phyloP scores from a whole-genome alignment of 2,329 filamentous ascomycete genomes.

The Chrysoporthe austroafricana region DNA sequence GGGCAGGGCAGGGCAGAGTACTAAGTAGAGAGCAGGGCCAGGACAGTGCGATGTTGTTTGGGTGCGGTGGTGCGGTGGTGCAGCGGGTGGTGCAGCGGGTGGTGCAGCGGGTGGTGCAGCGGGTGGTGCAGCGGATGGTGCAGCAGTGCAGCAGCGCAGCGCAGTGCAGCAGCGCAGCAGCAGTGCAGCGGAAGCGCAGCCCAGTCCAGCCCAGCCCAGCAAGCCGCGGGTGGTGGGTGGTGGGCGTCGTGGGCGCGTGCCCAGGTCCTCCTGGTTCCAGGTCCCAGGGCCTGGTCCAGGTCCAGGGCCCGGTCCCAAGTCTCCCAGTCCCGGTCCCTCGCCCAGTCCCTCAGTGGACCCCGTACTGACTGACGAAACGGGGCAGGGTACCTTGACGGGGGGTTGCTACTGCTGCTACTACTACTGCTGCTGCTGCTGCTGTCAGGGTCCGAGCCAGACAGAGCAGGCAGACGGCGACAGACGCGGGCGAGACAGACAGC shows the following conservation, averaged over 20 bases:
- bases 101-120: not conserved
- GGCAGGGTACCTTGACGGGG: not conserved
- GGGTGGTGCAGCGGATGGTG: no score
- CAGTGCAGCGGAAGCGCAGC: not conserved
- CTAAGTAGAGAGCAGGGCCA: not conserved
- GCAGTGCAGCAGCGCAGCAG: no score
- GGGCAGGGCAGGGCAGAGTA: not conserved
- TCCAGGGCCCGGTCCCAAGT: not conserved
- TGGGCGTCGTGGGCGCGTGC: not conserved
- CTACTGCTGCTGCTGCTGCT: not conserved
- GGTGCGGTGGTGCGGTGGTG: not conserved
- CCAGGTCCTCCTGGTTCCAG: no score
- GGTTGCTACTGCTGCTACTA: not conserved
- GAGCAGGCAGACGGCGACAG: not conserved
- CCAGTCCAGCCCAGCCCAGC: not conserved
- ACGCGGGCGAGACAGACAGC: not conserved
- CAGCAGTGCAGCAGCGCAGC: no score
- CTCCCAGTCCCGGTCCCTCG: not conserved
- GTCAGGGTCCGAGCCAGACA: slow-evolving; percentile 1
- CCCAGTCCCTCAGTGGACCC: not conserved
- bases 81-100: not conserved
- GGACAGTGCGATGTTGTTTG: not conserved
- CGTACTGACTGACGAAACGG: slow-evolving; percentile 5
- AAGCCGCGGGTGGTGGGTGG: no score
- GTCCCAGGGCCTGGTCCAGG: not conserved